phyloP scores from a whole-genome alignment of 2,329 filamentous ascomycete genomes.

The Periconia macrospinosa region DNA sequence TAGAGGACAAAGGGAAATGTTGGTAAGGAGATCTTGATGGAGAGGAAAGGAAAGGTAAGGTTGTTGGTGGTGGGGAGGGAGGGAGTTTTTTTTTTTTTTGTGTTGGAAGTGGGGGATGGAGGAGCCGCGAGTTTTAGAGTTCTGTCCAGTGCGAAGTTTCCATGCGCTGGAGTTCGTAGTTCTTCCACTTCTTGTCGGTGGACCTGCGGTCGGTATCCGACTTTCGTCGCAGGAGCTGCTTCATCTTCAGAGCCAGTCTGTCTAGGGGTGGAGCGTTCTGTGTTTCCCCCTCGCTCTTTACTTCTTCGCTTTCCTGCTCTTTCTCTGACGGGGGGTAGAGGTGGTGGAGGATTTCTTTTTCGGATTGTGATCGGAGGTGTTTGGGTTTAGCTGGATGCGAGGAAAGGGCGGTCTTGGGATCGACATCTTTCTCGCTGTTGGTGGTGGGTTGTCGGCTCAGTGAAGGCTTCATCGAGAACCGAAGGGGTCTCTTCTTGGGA shows the following conservation, averaged over 20 bases:
- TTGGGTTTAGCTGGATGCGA: constrained; percentile 18
- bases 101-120: no score
- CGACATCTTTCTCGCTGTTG: constrained; percentile 8
- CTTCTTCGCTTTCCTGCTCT: neutral
- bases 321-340: neutral
- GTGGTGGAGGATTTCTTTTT: constrained; percentile 17
- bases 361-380: constrained; percentile 10
- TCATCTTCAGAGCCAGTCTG: constrained; percentile 35
- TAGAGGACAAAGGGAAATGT: no score
- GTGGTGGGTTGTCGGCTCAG: neutral
- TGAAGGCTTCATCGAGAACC: constrained; percentile 2
- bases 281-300: constrained; percentile 13
- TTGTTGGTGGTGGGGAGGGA: no score
- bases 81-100: no score
- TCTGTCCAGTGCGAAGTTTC: constrained; percentile 42
- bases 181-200: constrained; percentile 29
- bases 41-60: no score
- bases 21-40: no score
- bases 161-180: constrained; percentile 31
- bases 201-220: constrained; percentile 21
- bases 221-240: constrained; percentile 30
- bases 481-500: constrained; percentile 10
- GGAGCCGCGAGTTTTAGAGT: constrained; percentile 25
- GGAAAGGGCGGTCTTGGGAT: constrained; percentile 5
- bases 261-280: constrained; percentile 22